A percentile compares a stretch with the other conserved stretches of the same genome.
phyloP scores from a whole-genome alignment of 2,329 filamentous ascomycete genomes.

The Colletotrichum spinosum region DNA sequence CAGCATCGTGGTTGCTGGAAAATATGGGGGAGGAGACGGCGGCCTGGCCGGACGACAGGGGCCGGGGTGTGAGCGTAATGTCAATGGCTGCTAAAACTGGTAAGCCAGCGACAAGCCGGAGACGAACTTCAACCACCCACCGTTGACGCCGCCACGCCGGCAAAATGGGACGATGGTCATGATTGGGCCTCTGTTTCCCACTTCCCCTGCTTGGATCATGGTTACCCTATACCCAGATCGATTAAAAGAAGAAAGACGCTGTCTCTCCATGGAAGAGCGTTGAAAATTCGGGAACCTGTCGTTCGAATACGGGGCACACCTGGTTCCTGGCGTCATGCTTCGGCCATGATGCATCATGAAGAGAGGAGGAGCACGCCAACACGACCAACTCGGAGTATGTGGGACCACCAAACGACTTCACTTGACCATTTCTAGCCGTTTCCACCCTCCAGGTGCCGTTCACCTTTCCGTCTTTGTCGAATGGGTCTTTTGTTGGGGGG shows the following conservation, averaged over 20 bases:
- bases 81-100: constrained; percentile 25
- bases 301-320: constrained; percentile 17
- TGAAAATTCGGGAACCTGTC: too few species aligned
- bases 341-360: background rate
- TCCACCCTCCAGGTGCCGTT: constrained; percentile 2
- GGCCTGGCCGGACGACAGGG: constrained; percentile 20
- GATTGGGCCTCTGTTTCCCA: constrained; percentile 25
- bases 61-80: constrained; percentile 13
- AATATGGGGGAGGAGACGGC: constrained; percentile 24
- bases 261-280: background rate
- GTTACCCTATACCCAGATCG: constrained; percentile 11
- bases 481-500: background rate
- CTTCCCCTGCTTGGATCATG: constrained; percentile 10
- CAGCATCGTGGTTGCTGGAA: constrained; percentile 20
- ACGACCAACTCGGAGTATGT: constrained; percentile 12
- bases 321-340: constrained; percentile 20
- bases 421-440: constrained; percentile 24
- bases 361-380: constrained; percentile 2
- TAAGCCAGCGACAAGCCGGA: constrained; percentile 5
- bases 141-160: constrained; percentile 24
- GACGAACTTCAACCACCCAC: constrained; percentile 2
- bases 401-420: constrained; percentile 5
- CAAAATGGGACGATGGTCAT: constrained; percentile 24
- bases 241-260: background rate
- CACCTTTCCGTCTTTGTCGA: constrained; percentile 3